Evolutionary conservation across 1,284 basidiomycete species (phyloP).

Genomic region (Grifola frondosa): DNA sequence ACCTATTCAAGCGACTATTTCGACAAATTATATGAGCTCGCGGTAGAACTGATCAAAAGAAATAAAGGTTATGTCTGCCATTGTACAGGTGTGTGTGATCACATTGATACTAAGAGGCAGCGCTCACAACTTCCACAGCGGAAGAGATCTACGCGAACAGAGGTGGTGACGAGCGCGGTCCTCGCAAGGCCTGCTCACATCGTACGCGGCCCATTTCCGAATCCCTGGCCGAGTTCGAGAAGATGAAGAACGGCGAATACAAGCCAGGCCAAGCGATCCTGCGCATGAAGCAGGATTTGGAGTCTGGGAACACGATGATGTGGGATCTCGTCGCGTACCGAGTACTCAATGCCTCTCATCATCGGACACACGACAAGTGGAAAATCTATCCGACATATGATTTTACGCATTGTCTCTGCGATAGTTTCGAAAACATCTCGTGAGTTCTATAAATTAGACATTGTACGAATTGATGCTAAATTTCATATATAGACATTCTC

Average conservation of each 20-base stretch:
- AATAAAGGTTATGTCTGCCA: constrained; percentile 97
- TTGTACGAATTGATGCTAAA: constrained; percentile 3
- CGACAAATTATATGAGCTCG: constrained; percentile 83
- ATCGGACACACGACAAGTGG: constrained; percentile 93
- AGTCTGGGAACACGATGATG: constrained; percentile 97
- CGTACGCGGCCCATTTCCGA: constrained; percentile 83
- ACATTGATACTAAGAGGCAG: not conserved
- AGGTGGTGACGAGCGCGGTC: constrained; percentile 82
- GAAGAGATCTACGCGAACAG: constrained; percentile 91
- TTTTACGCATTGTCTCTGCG: constrained; percentile 97
- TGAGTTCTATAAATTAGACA: constrained; percentile 39
- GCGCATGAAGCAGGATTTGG: constrained; percentile 97
- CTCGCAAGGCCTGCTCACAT: constrained; percentile 84
- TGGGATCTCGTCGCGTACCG: constrained; percentile 99
- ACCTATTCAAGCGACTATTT: constrained; percentile 99
- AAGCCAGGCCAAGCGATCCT: constrained; percentile 88
- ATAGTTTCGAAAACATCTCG: constrained; percentile 99
- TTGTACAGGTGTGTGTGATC: constrained; percentile 69
- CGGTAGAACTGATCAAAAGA: constrained; percentile 87
- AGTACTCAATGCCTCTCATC: constrained; percentile 88
- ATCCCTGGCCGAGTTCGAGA: constrained; percentile 86
- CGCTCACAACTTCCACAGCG: constrained; percentile 43
- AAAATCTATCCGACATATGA: constrained; percentile 97
- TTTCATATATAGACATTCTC: constrained; percentile 72
- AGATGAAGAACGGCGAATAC: constrained; percentile 92